Conservation (phyloP, 257 asterid genomes). For the Salvia miltiorrhiza region DNA sequence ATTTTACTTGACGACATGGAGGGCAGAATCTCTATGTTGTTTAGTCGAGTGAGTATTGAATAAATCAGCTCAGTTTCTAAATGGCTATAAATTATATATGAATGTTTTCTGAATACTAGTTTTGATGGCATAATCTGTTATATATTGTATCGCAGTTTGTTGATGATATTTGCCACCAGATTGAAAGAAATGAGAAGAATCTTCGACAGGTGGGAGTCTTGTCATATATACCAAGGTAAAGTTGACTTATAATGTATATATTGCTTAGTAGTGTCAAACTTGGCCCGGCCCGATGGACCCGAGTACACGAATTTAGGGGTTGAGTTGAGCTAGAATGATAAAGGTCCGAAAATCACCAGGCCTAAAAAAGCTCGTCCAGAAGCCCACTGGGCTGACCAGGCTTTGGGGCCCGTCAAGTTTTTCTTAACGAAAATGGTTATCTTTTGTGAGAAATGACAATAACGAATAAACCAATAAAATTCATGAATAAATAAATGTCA, state of each 20-base stretch:
- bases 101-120: constrained; percentile 7
- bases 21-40: constrained; percentile 68
- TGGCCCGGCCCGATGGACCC: no score
- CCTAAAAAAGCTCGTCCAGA: no score
- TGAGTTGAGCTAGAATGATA: no score
- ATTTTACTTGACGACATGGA: constrained; percentile 93
- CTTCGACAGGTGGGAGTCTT: constrained; percentile 82
- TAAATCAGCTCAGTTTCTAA: neutral
- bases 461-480: no score
- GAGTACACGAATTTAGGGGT: no score
- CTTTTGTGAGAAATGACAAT: no score
- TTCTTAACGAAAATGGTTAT: no score
- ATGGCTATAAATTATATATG: neutral
- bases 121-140: constrained; percentile 20
- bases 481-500: no score
- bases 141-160: constrained; percentile 60
- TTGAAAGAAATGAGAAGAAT: constrained; percentile 80
- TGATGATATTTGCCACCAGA: constrained; percentile 96
- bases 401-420: no score
- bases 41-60: constrained; percentile 66
- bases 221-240: constrained; percentile 86
- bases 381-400: no score
- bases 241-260: constrained; percentile 2
- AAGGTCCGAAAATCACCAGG: no score
- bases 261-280: neutral